Percentiles rank a stretch among this genome's conserved stretches.
phyloP scores from a whole-genome alignment of 2,329 filamentous ascomycete genomes.

The Clonostachys rosea region DNA sequence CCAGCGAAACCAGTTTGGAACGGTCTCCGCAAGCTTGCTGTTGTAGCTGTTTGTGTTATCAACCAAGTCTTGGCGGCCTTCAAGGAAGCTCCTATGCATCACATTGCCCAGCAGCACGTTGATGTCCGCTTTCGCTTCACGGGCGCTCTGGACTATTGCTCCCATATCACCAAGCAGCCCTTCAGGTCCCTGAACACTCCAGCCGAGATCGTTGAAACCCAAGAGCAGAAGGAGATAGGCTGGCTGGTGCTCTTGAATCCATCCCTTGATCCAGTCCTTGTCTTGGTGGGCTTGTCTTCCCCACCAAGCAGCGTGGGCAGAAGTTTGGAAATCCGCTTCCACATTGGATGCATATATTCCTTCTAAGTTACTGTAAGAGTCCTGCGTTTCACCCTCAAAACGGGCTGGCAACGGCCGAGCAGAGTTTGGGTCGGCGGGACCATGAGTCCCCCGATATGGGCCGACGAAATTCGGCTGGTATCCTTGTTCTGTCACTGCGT shows the following conservation, averaged over 20 bases:
- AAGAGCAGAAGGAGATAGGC: conserved; percentile 23
- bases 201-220: conserved; percentile 26
- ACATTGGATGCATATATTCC: background rate
- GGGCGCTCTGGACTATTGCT: conserved; percentile 19
- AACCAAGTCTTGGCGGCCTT: conserved; percentile 14
- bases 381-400: too few relatives aligned
- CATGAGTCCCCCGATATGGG: conserved; percentile 1
- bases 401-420: too few relatives aligned
- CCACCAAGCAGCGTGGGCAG: conserved; percentile 6
- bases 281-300: conserved; percentile 22
- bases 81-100: conserved; percentile 12
- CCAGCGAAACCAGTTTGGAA: conserved; percentile 13
- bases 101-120: conserved; percentile 21
- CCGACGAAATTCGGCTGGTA: conserved; percentile 1
- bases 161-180: conserved; percentile 13
- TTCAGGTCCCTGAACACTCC: conserved; percentile 10
- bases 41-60: conserved; percentile 17
- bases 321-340: background rate
- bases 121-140: conserved; percentile 15
- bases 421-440: too few relatives aligned
- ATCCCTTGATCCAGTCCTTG: conserved; percentile 14
- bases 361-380: background rate
- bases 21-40: conserved; percentile 9
- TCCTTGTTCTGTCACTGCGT: background rate
- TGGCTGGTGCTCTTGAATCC: conserved; percentile 18